Base-by-base conservation (phyloP, 331 rosid genomes). In the Malus hybrid region DNA sequence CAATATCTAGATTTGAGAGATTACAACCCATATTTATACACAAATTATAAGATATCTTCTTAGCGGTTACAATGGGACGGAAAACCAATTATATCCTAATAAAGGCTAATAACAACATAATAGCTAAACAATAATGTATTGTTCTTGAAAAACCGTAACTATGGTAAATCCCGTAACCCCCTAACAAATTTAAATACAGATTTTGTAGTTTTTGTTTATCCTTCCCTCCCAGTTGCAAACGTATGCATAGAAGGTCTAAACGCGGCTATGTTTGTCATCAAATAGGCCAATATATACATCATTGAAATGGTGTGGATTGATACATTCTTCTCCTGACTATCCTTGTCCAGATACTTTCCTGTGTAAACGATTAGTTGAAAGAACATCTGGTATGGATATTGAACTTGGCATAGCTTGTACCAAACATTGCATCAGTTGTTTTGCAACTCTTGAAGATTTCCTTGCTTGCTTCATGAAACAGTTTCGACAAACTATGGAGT, bases 351-450 rank as follows among this genome's bases (percentile, higher is more conserved):
- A 44, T 61, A 73, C 76, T 86, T 85, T 31, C 88, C 92, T 0
- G 82, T 46, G 36, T 87, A 87, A 42, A 15, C 80, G 67, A 56
- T 59, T 6, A 2, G 1, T 16, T 79, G 20, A 22, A 75, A 32
- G 48, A 83, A 84, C 67, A 6, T 78, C 72, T 63, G 79, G 73
- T 48, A 70, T 18, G 89, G 81, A 76, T 87, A 90, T 13, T 57
- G 83, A 31, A 90, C 80, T 76, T 86, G 90, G 67, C 96, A 90
- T 18, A 59, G 62, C 1, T 90, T 85, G 73, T 84, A 83, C 96
- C 96, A 90, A 7, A 83, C 18, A 83, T 32, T 57, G 90, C 92
- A 56, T 81, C 80, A 69, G 76, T 67, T 42, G 73, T 72, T 3
- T 4, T 69, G 32, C 95, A 90, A 1, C 32, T 60, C 1, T 54